Base-by-base conservation (phyloP, 306 rosid genomes). In the Cicer arietinum region DNA sequence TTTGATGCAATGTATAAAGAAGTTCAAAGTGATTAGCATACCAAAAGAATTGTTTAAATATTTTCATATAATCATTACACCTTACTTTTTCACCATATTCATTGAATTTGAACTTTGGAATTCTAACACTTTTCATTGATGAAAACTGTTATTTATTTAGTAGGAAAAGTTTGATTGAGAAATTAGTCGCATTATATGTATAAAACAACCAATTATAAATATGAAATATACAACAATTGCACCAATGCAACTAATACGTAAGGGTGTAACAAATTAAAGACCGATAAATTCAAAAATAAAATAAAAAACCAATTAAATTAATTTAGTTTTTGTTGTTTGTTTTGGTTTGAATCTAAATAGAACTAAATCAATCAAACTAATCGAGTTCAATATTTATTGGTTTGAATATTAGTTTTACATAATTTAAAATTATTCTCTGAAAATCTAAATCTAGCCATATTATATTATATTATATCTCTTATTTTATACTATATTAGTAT, bases 1-100 rank as follows among this genome's bases (percentile, higher is more conserved):
- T 60, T 68, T 68, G 73, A 62, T 69, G 54, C 80, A 61, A 52
- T 81, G 80, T 52, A 42, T 69, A 50, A 54, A 30, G 63, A 80
- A 75, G 80, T 63, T 68, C 72, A 42, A 51, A 50, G 50, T 11
- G 59, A 67, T 67, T 74, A 48, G 59, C 0, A 48, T 11, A 42
- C 73, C 11, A 16, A 2, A 47, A 25, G 1, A 60, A 25, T 60
- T 69, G 8, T 43, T 75, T 61, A 35, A 52, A 71, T 13, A n/a
- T 67, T 67, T 35, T 22, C 30, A 0, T 30, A 43, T 60, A 64
- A 75, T 59, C 66, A 80, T 59, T 41, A 63, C 78, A 43, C 7
- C 25, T 39, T 16, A 39, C 79, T 73, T 80, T 80, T 66, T 12
- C 14, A 17, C 47, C 65, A 67, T 74, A 25, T 80, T 58, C 84